Conservation (phyloP, 495 filamentous ascomycete genomes). For the Trichocladium uniseriatum region DNA sequence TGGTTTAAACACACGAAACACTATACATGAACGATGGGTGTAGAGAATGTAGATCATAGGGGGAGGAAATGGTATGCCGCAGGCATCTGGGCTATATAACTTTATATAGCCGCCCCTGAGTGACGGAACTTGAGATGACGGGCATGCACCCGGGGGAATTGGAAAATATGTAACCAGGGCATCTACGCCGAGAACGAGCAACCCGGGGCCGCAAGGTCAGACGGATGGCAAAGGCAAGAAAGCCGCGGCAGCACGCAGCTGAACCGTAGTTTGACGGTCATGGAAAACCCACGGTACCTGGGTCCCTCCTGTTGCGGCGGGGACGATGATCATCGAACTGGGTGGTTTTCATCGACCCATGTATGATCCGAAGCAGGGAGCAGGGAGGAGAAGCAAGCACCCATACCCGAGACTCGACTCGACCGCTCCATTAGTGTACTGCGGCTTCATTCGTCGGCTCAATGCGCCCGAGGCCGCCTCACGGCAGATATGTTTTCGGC, state of each 20-base stretch:
- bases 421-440: not conserved
- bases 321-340: slow-evolving; percentile 6
- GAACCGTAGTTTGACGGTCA: slow-evolving; percentile 9
- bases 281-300: too few species aligned
- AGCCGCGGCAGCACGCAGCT: slow-evolving; percentile 7
- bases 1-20: too few species aligned
- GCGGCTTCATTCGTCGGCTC: not conserved
- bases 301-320: not conserved
- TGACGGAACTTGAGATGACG: not conserved
- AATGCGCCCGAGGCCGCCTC: not conserved
- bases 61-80: too few species aligned
- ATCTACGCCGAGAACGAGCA: not conserved
- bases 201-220: not conserved
- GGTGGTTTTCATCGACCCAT: not conserved
- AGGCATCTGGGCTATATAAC: not conserved
- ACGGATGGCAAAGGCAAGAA: slow-evolving; percentile 8
- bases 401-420: not conserved
- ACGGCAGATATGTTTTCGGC: too few species aligned
- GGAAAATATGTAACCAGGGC: not conserved
- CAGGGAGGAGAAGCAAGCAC: not conserved
- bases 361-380: not conserved
- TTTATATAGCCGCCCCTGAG: slow-evolving; percentile 4
- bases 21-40: too few species aligned
- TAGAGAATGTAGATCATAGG: too few species aligned
- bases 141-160: not conserved